Conservation (phyloP, 208 protist species). For the Willaertia magna region DNA sequence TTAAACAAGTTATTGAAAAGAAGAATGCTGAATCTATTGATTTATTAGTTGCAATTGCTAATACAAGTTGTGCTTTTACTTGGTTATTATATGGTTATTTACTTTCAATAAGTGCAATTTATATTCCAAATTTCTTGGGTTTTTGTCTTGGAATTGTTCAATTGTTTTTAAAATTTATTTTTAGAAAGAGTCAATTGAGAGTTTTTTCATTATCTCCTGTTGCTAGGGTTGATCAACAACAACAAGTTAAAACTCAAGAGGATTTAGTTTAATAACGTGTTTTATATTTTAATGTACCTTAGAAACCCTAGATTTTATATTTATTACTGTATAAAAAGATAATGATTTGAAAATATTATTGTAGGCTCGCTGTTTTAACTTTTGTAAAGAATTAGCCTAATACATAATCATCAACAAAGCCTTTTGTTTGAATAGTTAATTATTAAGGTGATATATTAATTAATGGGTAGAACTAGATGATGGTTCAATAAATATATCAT, state of each 20-base stretch:
- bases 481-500: too few species aligned
- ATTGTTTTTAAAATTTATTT: neutral
- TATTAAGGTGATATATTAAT: too few species aligned
- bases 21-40: neutral
- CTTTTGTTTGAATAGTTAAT: too few species aligned
- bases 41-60: neutral
- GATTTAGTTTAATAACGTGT: too few species aligned
- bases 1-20: neutral
- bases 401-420: too few species aligned
- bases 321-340: too few species aligned
- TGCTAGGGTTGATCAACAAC: neutral
- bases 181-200: neutral
- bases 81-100: conserved; percentile 1
- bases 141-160: neutral
- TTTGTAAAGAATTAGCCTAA: too few species aligned
- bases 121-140: neutral
- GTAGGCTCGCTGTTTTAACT: too few species aligned
- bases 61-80: neutral
- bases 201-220: neutral
- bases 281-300: too few species aligned
- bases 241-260: neutral
- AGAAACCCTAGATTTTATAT: too few species aligned
- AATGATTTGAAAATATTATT: too few species aligned
- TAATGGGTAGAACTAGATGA: too few species aligned
- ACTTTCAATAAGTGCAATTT: neutral